Evolutionary conservation across 805 yeast species (phyloP).

Genomic region (Brettanomyces custersianus): DNA sequence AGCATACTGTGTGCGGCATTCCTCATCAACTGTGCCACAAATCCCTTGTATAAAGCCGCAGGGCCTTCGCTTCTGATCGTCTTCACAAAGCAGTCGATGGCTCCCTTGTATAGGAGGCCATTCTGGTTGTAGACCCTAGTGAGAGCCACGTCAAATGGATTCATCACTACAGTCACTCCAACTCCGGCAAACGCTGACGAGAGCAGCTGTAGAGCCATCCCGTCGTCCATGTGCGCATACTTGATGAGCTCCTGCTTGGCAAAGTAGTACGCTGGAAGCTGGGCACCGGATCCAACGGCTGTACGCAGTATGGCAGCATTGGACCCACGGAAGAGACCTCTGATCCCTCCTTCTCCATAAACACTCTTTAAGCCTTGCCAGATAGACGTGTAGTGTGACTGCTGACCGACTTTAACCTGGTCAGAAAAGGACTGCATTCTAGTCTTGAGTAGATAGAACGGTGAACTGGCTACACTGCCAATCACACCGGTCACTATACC

Average conservation of each 20-base stretch:
- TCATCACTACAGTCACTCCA: slow-evolving; percentile 93
- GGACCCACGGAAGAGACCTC: slow-evolving; percentile 81
- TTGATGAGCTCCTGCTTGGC: slow-evolving; percentile 56
- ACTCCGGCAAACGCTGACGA: slow-evolving; percentile 77
- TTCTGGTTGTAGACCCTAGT: slow-evolving; percentile 94
- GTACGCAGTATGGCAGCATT: slow-evolving; percentile 93
- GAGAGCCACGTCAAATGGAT: slow-evolving; percentile 93
- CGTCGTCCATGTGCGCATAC: slow-evolving; percentile 46
- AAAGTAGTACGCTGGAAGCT: slow-evolving; percentile 80
- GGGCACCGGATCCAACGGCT: slow-evolving; percentile 93
- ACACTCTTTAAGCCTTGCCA: slow-evolving; percentile 61
- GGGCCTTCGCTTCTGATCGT: slow-evolving; percentile 81
- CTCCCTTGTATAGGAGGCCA: slow-evolving; percentile 78
- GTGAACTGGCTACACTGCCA: slow-evolving; percentile 87
- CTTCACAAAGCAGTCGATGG: slow-evolving; percentile 80
- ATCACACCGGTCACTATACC: slow-evolving; percentile 83
- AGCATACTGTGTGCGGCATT: slow-evolving; percentile 92
- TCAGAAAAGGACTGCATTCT: slow-evolving; percentile 90
- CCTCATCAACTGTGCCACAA: slow-evolving; percentile 84
- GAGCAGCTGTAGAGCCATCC: slow-evolving; percentile 60
- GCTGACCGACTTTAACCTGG: slow-evolving; percentile 71
- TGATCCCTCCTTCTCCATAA: slow-evolving; percentile 57
- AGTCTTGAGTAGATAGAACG: slow-evolving; percentile 86
- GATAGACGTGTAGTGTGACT: slow-evolving; percentile 72
- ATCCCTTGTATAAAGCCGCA: slow-evolving; percentile 86